phyloP scores from a whole-genome alignment of 805 yeast genomes.

The Kregervanrija fluxuum region DNA sequence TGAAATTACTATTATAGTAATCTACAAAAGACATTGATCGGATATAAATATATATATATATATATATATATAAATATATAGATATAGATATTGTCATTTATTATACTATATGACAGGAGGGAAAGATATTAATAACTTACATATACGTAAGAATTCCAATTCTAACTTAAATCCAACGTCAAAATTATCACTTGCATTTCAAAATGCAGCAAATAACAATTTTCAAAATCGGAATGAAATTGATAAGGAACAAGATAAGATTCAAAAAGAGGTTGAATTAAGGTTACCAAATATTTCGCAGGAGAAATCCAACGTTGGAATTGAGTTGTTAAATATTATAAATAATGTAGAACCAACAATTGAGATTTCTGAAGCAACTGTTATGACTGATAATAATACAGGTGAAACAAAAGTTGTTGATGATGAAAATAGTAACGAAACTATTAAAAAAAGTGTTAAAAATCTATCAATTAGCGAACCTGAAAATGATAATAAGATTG shows the following conservation, averaged over 20 bases:
- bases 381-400: conserved; percentile 6
- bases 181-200: conserved; percentile 7
- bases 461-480: background rate
- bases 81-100: no score
- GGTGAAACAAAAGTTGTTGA: background rate
- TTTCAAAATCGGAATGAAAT: conserved; percentile 16
- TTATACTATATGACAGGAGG: no score
- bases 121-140: no score
- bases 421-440: background rate
- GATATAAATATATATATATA: no score
- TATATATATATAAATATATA: no score
- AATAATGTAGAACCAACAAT: conserved; percentile 3
- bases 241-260: conserved; percentile 21
- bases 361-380: conserved; percentile 5
- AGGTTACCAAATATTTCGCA: no score
- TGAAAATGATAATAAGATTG: conserved; percentile 1
- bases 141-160: no score
- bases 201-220: background rate
- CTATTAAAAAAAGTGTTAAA: background rate
- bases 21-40: no score
- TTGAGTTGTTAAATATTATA: no score
- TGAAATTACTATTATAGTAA: no score
- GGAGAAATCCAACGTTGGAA: no score
- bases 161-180: background rate
- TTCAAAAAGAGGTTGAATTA: conserved; percentile 19